Percentiles rank a stretch among this genome's conserved stretches.
These are phyloP conservation scores for Venturia aucupariae DNA, from an alignment of 2,329 filamentous ascomycete genomes.

Conservation along the genomic window DNA sequence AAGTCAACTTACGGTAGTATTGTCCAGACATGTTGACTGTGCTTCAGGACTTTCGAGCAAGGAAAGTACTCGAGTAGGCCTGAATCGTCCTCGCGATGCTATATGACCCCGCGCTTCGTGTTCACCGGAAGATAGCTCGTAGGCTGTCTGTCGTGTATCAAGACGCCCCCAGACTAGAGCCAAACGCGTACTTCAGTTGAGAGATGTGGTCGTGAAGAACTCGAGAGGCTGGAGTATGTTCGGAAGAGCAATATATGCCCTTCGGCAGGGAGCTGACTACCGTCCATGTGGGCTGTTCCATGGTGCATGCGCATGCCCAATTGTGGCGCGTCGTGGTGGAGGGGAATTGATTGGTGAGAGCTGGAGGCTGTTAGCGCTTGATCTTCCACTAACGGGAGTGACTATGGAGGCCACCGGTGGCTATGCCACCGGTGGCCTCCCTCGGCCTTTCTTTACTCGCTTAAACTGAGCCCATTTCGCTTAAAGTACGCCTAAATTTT, in stretches of 20 bases:
- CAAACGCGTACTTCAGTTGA: neutral
- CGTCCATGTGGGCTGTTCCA: neutral
- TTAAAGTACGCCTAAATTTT: too few relatives aligned
- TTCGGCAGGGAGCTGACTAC: neutral
- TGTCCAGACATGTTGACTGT: neutral
- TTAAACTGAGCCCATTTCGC: too few relatives aligned
- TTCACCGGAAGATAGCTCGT: neutral
- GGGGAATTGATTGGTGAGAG: constrained; percentile 4
- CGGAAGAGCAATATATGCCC: neutral
- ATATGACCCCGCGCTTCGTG: neutral
- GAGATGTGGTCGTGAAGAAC: neutral
- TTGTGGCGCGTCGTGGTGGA: neutral
- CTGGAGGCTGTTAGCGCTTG: neutral
- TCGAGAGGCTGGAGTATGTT: neutral
- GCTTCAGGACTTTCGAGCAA: neutral
- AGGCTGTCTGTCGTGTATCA: neutral
- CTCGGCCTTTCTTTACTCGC: too few relatives aligned
- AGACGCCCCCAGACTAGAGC: neutral
- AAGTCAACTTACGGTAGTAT: constrained; percentile 1
- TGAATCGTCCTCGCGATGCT: neutral
- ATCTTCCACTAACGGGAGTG: neutral
- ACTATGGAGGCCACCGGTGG: too few relatives aligned
- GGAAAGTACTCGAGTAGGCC: neutral
- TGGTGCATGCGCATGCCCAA: neutral
- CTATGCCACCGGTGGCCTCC: too few relatives aligned